Evolutionary conservation across 169 alveolate species (phyloP).

Genomic region (Babesia bigemina): DNA sequence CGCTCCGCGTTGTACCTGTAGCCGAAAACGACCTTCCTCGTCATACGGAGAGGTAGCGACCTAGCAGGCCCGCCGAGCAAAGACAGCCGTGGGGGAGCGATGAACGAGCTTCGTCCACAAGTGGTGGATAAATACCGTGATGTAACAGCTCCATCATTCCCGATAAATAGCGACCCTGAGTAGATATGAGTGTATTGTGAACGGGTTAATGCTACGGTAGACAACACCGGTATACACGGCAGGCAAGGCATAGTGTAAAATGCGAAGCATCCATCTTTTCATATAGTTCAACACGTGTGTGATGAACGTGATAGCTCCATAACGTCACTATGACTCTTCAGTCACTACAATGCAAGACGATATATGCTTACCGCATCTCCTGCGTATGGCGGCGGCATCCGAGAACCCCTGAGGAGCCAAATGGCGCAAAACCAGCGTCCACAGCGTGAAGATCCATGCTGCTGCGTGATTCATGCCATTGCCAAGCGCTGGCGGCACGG

Average conservation of each 20-base stretch:
- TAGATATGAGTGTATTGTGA: too few relatives aligned
- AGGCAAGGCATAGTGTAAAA: too few relatives aligned
- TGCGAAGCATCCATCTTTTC: too few relatives aligned
- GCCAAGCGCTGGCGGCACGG: background rate
- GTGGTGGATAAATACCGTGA: background rate
- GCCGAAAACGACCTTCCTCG: slow-evolving; percentile 49
- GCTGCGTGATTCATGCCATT: slow-evolving; percentile 12
- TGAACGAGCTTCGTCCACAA: slow-evolving; percentile 5
- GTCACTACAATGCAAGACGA: too few relatives aligned
- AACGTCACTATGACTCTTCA: too few relatives aligned
- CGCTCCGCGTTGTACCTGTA: slow-evolving; percentile 53
- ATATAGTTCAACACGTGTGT: too few relatives aligned
- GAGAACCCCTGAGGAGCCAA: background rate
- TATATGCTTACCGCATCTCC: slow-evolving; percentile 6
- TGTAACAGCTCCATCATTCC: background rate
- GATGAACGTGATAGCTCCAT: too few relatives aligned
- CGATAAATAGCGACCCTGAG: too few relatives aligned
- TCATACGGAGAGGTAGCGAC: slow-evolving; percentile 23
- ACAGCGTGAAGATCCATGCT: background rate
- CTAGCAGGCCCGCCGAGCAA: slow-evolving; percentile 5
- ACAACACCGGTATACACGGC: too few relatives aligned
- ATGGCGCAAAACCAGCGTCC: background rate
- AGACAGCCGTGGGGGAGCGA: background rate
- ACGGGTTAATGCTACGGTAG: too few relatives aligned
- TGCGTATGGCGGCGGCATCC: background rate